A percentile compares a stretch with the other conserved stretches of the same genome.
phyloP scores from a whole-genome alignment of 2,329 filamentous ascomycete species.

The Fusarium odoratissimum region DNA sequence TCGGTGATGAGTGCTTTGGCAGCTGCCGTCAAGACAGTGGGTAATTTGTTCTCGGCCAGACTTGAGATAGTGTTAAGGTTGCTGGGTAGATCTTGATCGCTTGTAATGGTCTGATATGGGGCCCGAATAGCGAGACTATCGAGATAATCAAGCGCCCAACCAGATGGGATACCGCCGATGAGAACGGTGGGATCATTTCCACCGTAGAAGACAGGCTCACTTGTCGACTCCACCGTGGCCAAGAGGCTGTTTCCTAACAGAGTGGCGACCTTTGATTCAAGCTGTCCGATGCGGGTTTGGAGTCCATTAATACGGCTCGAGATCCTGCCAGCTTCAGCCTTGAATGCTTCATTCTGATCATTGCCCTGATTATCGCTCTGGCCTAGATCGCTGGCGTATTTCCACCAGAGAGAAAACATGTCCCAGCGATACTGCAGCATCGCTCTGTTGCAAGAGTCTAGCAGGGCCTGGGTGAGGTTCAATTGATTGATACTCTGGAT shows the following conservation, averaged over 20 bases:
- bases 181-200: constrained; percentile 54
- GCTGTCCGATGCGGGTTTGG: neutral
- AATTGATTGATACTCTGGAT: constrained; percentile 11
- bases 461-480: constrained; percentile 39
- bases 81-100: neutral
- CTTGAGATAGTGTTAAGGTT: fast-evolving
- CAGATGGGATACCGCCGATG: constrained; percentile 50
- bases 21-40: neutral
- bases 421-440: constrained; percentile 50
- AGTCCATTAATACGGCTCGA: neutral
- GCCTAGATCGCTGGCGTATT: constrained; percentile 34
- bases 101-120: neutral
- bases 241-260: fast-evolving
- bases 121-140: constrained; percentile 32
- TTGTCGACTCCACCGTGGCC: constrained; percentile 36
- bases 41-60: neutral
- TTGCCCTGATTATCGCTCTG: constrained; percentile 2
- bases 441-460: constrained; percentile 37
- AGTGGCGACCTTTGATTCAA: neutral
- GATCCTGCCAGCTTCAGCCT: neutral
- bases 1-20: neutral
- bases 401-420: constrained; percentile 57
- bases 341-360: neutral
- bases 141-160: constrained; percentile 54
- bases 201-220: constrained; percentile 43